Base-by-base conservation (phyloP, 2,329 filamentous ascomycete species). In the Colletotrichum sp. region DNA sequence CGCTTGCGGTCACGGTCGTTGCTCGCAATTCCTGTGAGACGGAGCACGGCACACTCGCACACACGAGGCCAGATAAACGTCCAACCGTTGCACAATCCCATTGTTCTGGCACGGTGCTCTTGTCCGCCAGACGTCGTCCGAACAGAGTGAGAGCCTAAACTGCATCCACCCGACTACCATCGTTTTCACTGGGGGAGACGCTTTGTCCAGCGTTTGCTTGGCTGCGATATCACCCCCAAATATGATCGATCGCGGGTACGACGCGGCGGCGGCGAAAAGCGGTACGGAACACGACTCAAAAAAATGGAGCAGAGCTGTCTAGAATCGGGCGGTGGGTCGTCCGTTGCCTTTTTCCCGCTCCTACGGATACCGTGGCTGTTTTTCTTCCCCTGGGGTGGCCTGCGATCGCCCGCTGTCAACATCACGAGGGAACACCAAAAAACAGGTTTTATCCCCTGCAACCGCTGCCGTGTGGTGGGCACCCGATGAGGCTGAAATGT, bases 401-500 rank as follows among this genome's bases (percentile, higher is more conserved):
- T 72, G 69, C 34, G 70, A 71, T 75, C 65, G 55, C 74, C 60
- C 71, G 65, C 65, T 75, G 74, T 71, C 71, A 77, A 60, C 59
- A 65, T 70, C 65, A 24, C 26, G 28, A 69, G 39, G 32, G 26
- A 63, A 32, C 30, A 24, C 34, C 21, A 67, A 77, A 63, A 77
- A 77, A 77, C 75, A 64, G 71, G 75, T 74, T 77, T 77, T 77
- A 12, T 30, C 36, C 71, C 75, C 71, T 77, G 71, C 52, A 65
- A 52, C 18, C 16, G 32, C 28, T 44, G 49, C 59, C 28, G 65
- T 44, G 64, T 44, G 64, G 32, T 72, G 64, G 63, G 10, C 62
- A 70, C 49, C 65, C n/a, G 71, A 75, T 75, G 75, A 74, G 75
- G 75, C 75, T 77, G 75, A 75, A 73, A 57, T 75, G 71, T 77